These are phyloP conservation scores for Postia placenta DNA, from an alignment of 768 basidiomycete species.

Conservation along the genomic window DNA sequence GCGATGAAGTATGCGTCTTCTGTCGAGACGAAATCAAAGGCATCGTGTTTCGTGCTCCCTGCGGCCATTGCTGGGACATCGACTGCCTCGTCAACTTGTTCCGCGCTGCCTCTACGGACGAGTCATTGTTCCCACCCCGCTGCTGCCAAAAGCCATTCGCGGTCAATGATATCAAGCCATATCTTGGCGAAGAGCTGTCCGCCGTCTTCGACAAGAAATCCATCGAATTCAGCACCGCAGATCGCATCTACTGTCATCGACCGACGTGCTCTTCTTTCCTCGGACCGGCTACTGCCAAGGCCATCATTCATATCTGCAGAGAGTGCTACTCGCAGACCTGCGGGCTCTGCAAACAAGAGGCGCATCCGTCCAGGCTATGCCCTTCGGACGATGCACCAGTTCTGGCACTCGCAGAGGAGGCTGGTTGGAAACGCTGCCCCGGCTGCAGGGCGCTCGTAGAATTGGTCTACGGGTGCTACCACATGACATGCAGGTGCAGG, in stretches of 20 bases:
- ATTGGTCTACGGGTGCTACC: slow-evolving; percentile 30
- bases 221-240: slow-evolving; percentile 38
- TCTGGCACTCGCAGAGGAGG: slow-evolving; percentile 36
- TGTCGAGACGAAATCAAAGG: slow-evolving; percentile 13
- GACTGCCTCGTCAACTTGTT: slow-evolving; percentile 23
- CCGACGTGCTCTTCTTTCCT: slow-evolving; percentile 50
- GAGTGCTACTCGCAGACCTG: slow-evolving; percentile 39
- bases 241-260: slow-evolving; percentile 46
- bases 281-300: slow-evolving; percentile 27
- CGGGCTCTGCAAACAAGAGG: slow-evolving; percentile 39
- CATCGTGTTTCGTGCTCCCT: slow-evolving; percentile 11
- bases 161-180: slow-evolving; percentile 8
- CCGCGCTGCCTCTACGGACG: slow-evolving; percentile 20
- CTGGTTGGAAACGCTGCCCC: slow-evolving; percentile 36
- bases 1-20: slow-evolving; percentile 11
- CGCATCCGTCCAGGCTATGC: slow-evolving; percentile 38
- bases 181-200: slow-evolving; percentile 10
- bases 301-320: slow-evolving; percentile 28
- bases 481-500: slow-evolving; percentile 35
- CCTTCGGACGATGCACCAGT: slow-evolving; percentile 34
- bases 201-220: slow-evolving; percentile 34
- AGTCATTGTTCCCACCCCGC: slow-evolving; percentile 24
- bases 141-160: slow-evolving; percentile 22
- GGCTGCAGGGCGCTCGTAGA: slow-evolving; percentile 27
- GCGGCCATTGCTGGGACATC: slow-evolving; percentile 20